phyloP scores from a whole-genome alignment of 2,329 filamentous ascomycete genomes.

The Gliomastix tumulicola region DNA sequence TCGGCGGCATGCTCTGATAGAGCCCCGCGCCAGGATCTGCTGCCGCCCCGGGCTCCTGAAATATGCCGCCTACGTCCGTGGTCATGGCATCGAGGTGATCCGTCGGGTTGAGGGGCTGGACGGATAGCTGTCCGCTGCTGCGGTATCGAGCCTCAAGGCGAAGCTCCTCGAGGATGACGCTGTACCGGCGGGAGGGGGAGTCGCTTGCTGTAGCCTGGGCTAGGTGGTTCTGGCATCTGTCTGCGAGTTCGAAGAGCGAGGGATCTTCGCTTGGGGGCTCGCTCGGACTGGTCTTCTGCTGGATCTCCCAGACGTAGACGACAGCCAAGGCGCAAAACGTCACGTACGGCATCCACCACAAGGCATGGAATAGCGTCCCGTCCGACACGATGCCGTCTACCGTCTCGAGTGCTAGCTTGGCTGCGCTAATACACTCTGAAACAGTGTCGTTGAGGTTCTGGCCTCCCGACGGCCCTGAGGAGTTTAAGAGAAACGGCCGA shows the following conservation, averaged over 20 bases:
- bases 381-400: constrained; percentile 31
- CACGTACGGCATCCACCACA: constrained; percentile 48
- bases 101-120: background rate
- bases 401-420: constrained; percentile 33
- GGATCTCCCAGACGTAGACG: constrained; percentile 41
- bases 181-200: constrained; percentile 39
- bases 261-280: constrained; percentile 1
- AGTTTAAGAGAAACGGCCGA: constrained; percentile 39
- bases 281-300: constrained; percentile 9
- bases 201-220: constrained; percentile 25
- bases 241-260: constrained; percentile 12
- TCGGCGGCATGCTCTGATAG: background rate
- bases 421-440: constrained; percentile 36
- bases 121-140: background rate
- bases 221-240: constrained; percentile 36
- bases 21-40: no score
- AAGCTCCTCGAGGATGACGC: constrained; percentile 44
- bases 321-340: constrained; percentile 47
- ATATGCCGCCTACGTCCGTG: background rate
- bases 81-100: background rate
- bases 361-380: constrained; percentile 33
- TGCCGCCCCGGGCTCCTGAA: background rate
- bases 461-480: constrained; percentile 10
- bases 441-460: constrained; percentile 15
- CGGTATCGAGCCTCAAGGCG: constrained; percentile 11